Evolutionary conservation across 768 basidiomycete species (phyloP).

Genomic region (Termitomyces sp.): DNA sequence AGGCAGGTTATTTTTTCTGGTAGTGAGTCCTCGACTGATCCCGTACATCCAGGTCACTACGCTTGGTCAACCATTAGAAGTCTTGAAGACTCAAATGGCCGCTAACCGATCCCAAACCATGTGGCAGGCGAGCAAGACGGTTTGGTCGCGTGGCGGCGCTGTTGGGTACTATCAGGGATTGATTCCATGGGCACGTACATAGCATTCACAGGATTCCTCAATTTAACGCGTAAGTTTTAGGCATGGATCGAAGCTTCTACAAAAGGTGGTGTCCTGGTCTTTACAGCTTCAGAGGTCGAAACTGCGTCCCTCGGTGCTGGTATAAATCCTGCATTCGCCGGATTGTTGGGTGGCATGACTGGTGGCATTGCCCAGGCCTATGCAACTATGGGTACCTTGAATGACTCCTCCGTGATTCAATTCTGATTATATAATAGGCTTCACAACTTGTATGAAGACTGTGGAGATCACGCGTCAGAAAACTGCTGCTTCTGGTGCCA

Average conservation of each 20-base stretch:
- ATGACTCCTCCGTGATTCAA: conserved; percentile 9
- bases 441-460: conserved; percentile 99
- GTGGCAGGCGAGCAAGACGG: conserved; percentile 77
- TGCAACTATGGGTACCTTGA: conserved; percentile 89
- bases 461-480: conserved; percentile 97
- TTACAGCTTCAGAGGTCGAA: conserved; percentile 95
- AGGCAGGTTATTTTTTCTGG: conserved; percentile 50
- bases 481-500: conserved; percentile 77
- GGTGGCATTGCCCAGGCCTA: conserved; percentile 98
- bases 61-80: conserved; percentile 96
- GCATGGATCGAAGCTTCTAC: conserved; percentile 99
- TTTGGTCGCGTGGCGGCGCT: conserved; percentile 90
- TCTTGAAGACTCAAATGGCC: conserved; percentile 99
- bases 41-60: conserved; percentile 76
- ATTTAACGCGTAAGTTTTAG: conserved; percentile 34
- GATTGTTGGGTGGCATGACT: conserved; percentile 94
- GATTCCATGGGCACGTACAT: conserved; percentile 85
- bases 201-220: conserved; percentile 5
- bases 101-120: conserved; percentile 92
- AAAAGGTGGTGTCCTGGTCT: conserved; percentile 94
- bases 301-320: conserved; percentile 60
- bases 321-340: conserved; percentile 76
- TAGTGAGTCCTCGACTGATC: background rate
- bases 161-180: conserved; percentile 95
- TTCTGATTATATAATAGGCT: conserved; percentile 49